These are phyloP conservation scores for Ochetophila trinervis DNA, from an alignment of 306 rosid genomes.

Conservation along the genomic window DNA sequence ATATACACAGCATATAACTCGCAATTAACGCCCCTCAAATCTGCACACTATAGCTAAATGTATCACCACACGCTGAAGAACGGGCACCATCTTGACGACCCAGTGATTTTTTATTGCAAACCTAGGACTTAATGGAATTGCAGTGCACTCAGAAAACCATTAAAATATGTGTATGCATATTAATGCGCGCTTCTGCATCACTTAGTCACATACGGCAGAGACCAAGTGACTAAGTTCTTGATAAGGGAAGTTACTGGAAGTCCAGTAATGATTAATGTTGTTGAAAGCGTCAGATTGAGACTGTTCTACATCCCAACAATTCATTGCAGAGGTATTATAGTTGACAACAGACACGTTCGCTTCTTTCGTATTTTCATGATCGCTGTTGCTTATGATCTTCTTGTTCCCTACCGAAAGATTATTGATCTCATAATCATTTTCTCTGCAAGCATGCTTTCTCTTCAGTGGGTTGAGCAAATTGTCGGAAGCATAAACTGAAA, in stretches of 20 bases:
- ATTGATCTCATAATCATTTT: constrained; percentile 16
- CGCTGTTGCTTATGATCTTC: constrained; percentile 26
- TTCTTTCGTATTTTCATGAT: constrained; percentile 8
- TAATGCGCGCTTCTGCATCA: no score
- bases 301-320: constrained; percentile 13
- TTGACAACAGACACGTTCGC: background rate
- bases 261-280: constrained; percentile 3
- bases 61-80: no score
- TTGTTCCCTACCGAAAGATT: constrained; percentile 13
- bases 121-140: no score
- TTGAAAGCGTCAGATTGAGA: constrained; percentile 28
- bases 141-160: no score
- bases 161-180: no score
- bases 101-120: no score
- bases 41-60: constrained; percentile 8
- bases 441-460: constrained; percentile 35
- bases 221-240: constrained; percentile 40
- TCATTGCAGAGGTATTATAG: constrained; percentile 1
- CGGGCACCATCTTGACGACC: no score
- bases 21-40: background rate
- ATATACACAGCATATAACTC: background rate
- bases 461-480: constrained; percentile 36
- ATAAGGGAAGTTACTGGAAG: constrained; percentile 21
- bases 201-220: background rate
- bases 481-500: constrained; percentile 25